Evolutionary conservation across 108 stramenopile species (phyloP), one percentile per base, ranked within the genome.

Genomic region (Nitzschia sp.): DNA sequence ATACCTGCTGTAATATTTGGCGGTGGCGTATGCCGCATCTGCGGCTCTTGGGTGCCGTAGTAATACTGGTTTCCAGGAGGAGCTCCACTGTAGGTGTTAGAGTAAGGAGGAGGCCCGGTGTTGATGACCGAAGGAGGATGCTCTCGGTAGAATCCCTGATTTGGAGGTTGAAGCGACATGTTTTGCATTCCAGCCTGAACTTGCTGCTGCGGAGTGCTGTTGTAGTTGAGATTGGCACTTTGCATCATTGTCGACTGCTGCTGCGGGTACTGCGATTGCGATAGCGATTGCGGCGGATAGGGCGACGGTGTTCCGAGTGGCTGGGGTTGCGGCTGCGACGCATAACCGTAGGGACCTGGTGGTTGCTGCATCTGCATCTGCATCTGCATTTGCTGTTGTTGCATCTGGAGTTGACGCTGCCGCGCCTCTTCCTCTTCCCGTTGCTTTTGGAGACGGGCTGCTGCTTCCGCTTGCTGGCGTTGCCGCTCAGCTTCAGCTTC

Each of bases 381-480:
- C 52, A 46, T 22, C 19, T 50, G 48, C 19, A n/a, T 53, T 32
- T 69, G 60, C 38, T 57, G 59, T 41, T 70, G 67, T 30, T 74
- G 73, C 21, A 66, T 34, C 31, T 17, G 76, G 72, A 58, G 66
- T 64, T 69, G 71, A 25, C 21, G 80, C 68, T 75, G 63, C 27
- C 48, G 52, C 2, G 36, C 45, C 26, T 50, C 32, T 23, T 80
- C 71, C 53, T 61, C 63, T 52, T 74, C 71, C 47, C 45, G 54
- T 21, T 79, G 63, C 61, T 60, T 50, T 34, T 75, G 68, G 41
- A 23, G 65, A 46, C 44, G 62, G 33, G 41, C 45, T 19, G 11
- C 50, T 68, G 41, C 74, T 64, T 60, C 72, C 80, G 70, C 53
- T 45, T 82, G 62, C 47, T 72, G 68, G 33, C 75, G 73, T n/a